Percentiles rank a stretch among this genome's conserved stretches.
phyloP scores from a whole-genome alignment of 139 green algal species.

The Axilococcus clingmanii region DNA sequence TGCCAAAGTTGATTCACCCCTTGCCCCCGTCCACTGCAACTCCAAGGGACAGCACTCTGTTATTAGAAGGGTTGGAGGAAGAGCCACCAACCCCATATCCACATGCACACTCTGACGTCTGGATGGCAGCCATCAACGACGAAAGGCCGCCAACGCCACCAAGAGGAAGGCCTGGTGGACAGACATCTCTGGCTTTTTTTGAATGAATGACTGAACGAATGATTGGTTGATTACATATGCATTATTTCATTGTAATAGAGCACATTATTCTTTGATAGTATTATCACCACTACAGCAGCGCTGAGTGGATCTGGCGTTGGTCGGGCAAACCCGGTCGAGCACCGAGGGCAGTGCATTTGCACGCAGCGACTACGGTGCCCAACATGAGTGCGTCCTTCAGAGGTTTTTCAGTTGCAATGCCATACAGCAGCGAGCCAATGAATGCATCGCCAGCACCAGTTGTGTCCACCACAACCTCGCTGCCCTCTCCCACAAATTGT shows the following conservation, averaged over 20 bases:
- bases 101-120: conserved; percentile 25
- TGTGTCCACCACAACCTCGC: conserved; percentile 86
- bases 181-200: conserved; percentile 19
- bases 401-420: conserved; percentile 40
- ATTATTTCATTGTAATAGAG: no score
- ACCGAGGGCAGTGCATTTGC: conserved; percentile 74
- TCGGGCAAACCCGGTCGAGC: conserved; percentile 65
- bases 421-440: conserved; percentile 76
- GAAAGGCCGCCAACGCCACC: conserved; percentile 86
- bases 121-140: conserved; percentile 74
- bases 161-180: conserved; percentile 41
- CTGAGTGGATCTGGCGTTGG: neutral
- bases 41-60: conserved; percentile 35
- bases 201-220: neutral
- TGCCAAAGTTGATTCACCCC: conserved; percentile 99
- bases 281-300: no score
- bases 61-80: conserved; percentile 32
- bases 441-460: conserved; percentile 92
- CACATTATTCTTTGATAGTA: no score
- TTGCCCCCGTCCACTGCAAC: conserved; percentile 72
- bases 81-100: conserved; percentile 47
- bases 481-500: conserved; percentile 16
- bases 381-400: conserved; percentile 36
- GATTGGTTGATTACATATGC: neutral
- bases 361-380: conserved; percentile 61